Conservation (phyloP, 495 filamentous ascomycete species). For the Delitschia confertaspora region DNA sequence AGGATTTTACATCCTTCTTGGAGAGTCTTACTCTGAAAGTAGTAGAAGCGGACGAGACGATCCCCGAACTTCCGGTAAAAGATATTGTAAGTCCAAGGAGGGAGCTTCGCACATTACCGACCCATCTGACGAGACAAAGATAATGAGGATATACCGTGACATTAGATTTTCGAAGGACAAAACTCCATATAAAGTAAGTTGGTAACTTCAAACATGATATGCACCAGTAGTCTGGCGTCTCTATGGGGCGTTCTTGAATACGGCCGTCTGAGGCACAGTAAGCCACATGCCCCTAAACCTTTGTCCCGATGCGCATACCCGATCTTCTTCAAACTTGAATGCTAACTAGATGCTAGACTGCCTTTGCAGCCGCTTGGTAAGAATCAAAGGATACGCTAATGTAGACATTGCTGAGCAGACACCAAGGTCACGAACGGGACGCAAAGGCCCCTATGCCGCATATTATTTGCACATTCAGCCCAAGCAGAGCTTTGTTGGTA, state of each 20-base stretch:
- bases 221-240: too few relatives aligned
- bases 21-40: conserved; percentile 61
- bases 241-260: not conserved
- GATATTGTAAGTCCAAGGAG: conserved; percentile 56
- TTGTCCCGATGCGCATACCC: too few relatives aligned
- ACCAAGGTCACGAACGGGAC: conserved; percentile 63
- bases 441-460: conserved; percentile 76
- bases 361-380: conserved; percentile 75
- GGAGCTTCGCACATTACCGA: too few relatives aligned
- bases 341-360: conserved; percentile 41
- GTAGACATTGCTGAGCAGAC: not conserved
- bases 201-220: too few relatives aligned
- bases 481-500: conserved; percentile 51
- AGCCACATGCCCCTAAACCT: too few relatives aligned
- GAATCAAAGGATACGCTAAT: conserved; percentile 12
- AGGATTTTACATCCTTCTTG: conserved; percentile 70
- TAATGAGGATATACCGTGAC: conserved; percentile 3
- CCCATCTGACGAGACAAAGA: too few relatives aligned
- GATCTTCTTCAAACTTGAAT: not conserved
- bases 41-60: conserved; percentile 59
- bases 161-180: conserved; percentile 43
- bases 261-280: not conserved
- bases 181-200: conserved; percentile 75
- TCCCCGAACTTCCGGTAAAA: conserved; percentile 73
- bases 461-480: conserved; percentile 69